Evolutionary conservation across 1,284 basidiomycete genomes (phyloP), one percentile per base, ranked within the genome.

Genomic region (Trichosporon sp.): DNA sequence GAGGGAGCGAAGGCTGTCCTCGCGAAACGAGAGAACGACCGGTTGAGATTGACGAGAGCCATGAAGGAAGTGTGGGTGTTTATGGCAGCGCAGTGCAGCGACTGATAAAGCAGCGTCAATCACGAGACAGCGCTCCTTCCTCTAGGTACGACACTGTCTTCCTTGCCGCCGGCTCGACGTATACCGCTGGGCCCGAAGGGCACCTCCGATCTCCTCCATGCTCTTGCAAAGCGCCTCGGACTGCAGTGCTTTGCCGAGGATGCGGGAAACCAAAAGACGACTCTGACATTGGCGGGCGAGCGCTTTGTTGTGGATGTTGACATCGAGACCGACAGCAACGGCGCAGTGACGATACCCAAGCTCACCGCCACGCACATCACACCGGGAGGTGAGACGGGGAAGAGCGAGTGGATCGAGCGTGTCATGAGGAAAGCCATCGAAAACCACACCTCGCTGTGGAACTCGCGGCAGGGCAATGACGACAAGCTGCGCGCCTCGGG

Each of bases 251-350:
- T 78, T 65, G 71, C 76, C 32, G 80, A 82, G 69, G 80, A 82
- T 79, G 12, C 70, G 78, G 21, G 77, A 77, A 58, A 15, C 3
- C 56, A 31, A 8, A 60, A 60, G 56, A 76, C 76, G 3, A 73
- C 75, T 2, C 67, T 82, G 1, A 78, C 80, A 6, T 73, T 82
- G 7, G 80, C 80, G 0, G 80, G 80, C 1, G 70, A 72, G 12
- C 70, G 77, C 31, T 79, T 80, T 42, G 80, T 82, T 3, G 75
- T 81, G 9, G 80, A 82, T 69, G 75, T 82, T 9, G 80, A 81
- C 66, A 72, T 82, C 11, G 80, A 81, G 64, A 72, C 69, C 27
- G 78, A 80, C 65, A 69, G 44, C 7, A 60, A 72, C 23, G 77
- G 75, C 4, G 74, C 71, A 64, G 69, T 79, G 7, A 72, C 75